Percentiles rank a stretch among this genome's conserved stretches.
Evolutionary conservation across 2,329 filamentous ascomycete species (phyloP).

Genomic region (Fusarium agapanthi): DNA sequence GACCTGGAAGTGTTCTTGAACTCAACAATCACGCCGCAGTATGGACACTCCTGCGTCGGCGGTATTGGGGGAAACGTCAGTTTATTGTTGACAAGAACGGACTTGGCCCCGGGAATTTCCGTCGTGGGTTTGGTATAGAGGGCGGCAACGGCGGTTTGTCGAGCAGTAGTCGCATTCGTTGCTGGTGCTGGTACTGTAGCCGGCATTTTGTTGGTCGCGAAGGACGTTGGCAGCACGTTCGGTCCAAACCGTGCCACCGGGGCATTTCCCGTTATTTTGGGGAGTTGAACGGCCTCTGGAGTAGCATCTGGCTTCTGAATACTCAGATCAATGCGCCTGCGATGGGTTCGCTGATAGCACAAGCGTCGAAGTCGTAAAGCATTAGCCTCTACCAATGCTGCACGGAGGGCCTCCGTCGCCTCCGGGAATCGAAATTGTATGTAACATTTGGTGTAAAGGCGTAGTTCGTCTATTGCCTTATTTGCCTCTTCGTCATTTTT

Average conservation of each 20-base stretch:
- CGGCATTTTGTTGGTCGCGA: neutral
- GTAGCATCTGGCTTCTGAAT: rapidly evolving
- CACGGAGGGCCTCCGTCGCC: rapidly evolving
- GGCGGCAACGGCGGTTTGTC: neutral
- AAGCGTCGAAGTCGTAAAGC: neutral
- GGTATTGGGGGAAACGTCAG: neutral
- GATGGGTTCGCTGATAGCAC: neutral
- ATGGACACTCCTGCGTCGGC: neutral
- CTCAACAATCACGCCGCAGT: neutral
- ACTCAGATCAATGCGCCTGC: neutral
- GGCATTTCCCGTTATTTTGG: rapidly evolving
- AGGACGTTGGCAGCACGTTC: neutral
- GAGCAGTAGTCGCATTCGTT: neutral
- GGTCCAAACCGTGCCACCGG: neutral
- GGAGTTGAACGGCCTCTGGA: neutral
- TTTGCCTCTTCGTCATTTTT: neutral
- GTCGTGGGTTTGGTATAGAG: neutral
- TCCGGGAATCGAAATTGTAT: neutral
- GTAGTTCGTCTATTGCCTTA: neutral
- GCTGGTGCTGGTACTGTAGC: neutral
- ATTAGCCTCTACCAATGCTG: neutral
- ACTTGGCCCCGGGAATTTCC: neutral
- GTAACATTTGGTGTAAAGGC: neutral
- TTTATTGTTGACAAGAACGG: neutral
- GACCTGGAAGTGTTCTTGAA: neutral